phyloP scores from a whole-genome alignment of 1,284 basidiomycete species.

The Puccinia coronata region DNA sequence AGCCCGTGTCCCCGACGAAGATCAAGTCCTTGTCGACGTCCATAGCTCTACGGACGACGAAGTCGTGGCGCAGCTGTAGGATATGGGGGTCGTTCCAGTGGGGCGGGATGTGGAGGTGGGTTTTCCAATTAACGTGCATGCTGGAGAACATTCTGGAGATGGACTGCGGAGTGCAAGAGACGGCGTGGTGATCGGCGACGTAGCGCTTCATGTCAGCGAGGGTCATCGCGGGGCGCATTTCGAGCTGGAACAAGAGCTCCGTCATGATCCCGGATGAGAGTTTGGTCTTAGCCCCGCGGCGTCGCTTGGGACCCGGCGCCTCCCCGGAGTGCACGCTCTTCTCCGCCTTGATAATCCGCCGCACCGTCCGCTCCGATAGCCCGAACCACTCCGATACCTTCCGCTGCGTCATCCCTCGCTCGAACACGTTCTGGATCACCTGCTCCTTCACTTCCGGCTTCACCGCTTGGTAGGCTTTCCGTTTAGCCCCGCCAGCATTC shows the following conservation, averaged over 20 bases:
- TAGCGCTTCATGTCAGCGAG: constrained; percentile 5
- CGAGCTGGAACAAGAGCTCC: background rate
- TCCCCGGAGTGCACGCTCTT: background rate
- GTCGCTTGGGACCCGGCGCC: background rate
- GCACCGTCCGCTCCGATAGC: background rate
- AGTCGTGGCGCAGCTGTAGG: background rate
- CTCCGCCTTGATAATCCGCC: constrained; percentile 10
- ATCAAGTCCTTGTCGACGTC: constrained; percentile 10
- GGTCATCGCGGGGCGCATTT: background rate
- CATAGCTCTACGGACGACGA: constrained; percentile 4
- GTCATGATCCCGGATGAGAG: background rate
- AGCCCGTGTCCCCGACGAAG: background rate
- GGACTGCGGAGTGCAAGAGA: background rate
- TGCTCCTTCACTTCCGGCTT: background rate
- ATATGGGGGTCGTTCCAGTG: background rate
- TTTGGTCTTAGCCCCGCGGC: background rate
- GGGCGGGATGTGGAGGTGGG: background rate
- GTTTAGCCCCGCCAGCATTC: background rate
- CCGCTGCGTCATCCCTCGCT: background rate
- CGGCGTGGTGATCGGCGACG: background rate
- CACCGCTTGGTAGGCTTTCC: background rate
- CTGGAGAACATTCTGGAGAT: constrained; percentile 6
- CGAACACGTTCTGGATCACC: constrained; percentile 13
- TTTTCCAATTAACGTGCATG: constrained; percentile 9
- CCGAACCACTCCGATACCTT: background rate